These are phyloP conservation scores for Ramularia endophylla DNA, from an alignment of 2,329 filamentous ascomycete species.

Conservation along the genomic window DNA sequence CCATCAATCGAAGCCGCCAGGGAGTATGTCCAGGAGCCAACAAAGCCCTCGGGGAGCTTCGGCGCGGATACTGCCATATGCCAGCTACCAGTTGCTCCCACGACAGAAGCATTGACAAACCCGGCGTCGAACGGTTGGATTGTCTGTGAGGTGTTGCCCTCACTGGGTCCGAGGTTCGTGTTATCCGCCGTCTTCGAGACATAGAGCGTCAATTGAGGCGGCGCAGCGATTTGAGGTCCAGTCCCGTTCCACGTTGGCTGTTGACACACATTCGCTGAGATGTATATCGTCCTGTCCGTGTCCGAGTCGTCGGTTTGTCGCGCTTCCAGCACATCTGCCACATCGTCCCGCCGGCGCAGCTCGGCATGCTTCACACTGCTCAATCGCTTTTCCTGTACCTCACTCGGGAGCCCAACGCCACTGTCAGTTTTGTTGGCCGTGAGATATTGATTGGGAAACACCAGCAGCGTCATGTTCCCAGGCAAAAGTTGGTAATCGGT, in stretches of 20 bases:
- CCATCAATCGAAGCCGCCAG: conserved; percentile 76
- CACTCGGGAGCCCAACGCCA: conserved; percentile 27
- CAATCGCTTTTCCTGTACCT: conserved; percentile 6
- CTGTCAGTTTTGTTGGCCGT: conserved; percentile 36
- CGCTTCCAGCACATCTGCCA: conserved; percentile 13
- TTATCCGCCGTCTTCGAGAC: conserved; percentile 59
- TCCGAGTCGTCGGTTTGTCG: conserved; percentile 13
- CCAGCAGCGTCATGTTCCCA: conserved; percentile 59
- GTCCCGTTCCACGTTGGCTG: conserved; percentile 59
- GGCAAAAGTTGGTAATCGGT: conserved; percentile 51
- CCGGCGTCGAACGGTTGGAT: conserved; percentile 57
- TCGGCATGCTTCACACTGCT: conserved; percentile 18
- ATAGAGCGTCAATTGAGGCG: conserved; percentile 70
- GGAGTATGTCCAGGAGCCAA: conserved; percentile 70
- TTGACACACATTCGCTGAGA: conserved; percentile 80
- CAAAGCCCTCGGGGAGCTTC: conserved; percentile 53
- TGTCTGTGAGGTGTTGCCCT: conserved; percentile 41
- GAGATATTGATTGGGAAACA: conserved; percentile 54
- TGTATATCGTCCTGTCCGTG: conserved; percentile 54
- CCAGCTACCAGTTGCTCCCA: conserved; percentile 57
- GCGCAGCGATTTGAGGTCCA: conserved; percentile 36
- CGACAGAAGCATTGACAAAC: conserved; percentile 58
- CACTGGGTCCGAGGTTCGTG: conserved; percentile 59
- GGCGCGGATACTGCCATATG: conserved; percentile 74
- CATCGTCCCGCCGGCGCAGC: conserved; percentile 19